These are phyloP conservation scores for Colletotrichum tabaci DNA, from an alignment of 2,329 filamentous ascomycete genomes.

Conservation along the genomic window DNA sequence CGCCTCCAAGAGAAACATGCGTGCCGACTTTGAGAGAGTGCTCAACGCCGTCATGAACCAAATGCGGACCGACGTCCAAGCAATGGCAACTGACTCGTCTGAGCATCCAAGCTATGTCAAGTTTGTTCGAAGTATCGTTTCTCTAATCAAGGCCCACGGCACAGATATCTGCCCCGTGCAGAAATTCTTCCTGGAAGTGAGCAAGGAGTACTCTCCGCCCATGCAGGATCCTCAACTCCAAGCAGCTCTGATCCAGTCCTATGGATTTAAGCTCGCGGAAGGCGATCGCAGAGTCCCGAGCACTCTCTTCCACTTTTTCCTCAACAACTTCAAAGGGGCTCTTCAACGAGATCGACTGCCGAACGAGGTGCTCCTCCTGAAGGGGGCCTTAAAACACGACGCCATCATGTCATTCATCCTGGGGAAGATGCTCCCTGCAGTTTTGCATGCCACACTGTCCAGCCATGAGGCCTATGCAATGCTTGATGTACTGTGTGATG, in stretches of 20 bases:
- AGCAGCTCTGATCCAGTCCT: slow-evolving; percentile 68
- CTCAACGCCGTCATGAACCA: slow-evolving; percentile 67
- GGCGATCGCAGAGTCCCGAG: slow-evolving; percentile 63
- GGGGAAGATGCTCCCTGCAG: slow-evolving; percentile 68
- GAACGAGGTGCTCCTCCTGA: slow-evolving; percentile 62
- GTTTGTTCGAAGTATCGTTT: slow-evolving; percentile 68
- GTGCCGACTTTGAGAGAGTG: slow-evolving; percentile 58
- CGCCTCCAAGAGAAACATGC: slow-evolving; percentile 53
- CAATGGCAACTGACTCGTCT: slow-evolving; percentile 50
- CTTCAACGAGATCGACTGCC: slow-evolving; percentile 64
- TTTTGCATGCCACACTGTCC: slow-evolving; percentile 57
- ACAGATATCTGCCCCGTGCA: slow-evolving; percentile 69
- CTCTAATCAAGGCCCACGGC: slow-evolving; percentile 68
- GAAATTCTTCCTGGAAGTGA: slow-evolving; percentile 70
- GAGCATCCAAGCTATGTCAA: slow-evolving; percentile 64
- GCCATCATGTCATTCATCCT: slow-evolving; percentile 64
- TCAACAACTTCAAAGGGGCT: slow-evolving; percentile 70
- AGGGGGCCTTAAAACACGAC: slow-evolving; percentile 62
- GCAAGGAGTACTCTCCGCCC: slow-evolving; percentile 69
- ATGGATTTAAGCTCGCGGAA: slow-evolving; percentile 69
- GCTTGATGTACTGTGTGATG: slow-evolving; percentile 65
- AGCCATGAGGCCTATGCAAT: slow-evolving; percentile 61
- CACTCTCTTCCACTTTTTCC: slow-evolving; percentile 70
- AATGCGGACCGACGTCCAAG: slow-evolving; percentile 65
- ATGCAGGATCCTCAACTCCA: slow-evolving; percentile 70